Evolutionary conservation across 768 basidiomycete species (phyloP), one percentile per base, ranked within the genome.

Genomic region (Mycena filopes): DNA sequence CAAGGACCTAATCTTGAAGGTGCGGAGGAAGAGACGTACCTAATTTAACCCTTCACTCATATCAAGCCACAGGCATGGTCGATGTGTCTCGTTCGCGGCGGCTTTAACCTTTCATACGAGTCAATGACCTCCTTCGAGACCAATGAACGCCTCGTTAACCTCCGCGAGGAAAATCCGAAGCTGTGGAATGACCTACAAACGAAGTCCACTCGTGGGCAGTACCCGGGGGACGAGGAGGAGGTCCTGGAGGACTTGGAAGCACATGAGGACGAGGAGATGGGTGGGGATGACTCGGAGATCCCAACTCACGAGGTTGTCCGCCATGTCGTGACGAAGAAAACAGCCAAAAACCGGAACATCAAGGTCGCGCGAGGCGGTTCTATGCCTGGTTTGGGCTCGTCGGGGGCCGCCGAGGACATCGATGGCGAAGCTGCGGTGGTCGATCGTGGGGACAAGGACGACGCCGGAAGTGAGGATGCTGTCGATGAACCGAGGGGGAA

Each of bases 31-130:
- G 36, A 31, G 16, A 18, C 6, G 7, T n/a, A 31, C 20, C 28
- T 20, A 16, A 41, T n/a, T 11, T 4, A 25, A 7, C 10, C 51
- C 16, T 36, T 49, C 47, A 55, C 29, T 4, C 33, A 23, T 23
- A 18, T n/a, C n/a, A n/a, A n/a, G n/a, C 23, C 13, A 3, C 36
- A 72, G 71, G 67, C 71, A 26, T 72, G 71, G 45, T 43, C 46
- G 36, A 55, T 56, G 42, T 72, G 71, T 42, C 7, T 33, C 8
- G 36, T 64, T 21, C 60, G 41, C 40, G 67, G 67, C 40, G 59
- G 71, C 1, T 53, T 68, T 67, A 69, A 72, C 43, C 67, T 72
- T 11, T 72, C 70, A 11, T 65, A 62, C 20, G 67, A 57, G 26
- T 60, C 49, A 47, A 48, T 72, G 33, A 68, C 69, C n/a, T 68